phyloP scores from a whole-genome alignment of 116 monocot genomes.

The Zostera marina region DNA sequence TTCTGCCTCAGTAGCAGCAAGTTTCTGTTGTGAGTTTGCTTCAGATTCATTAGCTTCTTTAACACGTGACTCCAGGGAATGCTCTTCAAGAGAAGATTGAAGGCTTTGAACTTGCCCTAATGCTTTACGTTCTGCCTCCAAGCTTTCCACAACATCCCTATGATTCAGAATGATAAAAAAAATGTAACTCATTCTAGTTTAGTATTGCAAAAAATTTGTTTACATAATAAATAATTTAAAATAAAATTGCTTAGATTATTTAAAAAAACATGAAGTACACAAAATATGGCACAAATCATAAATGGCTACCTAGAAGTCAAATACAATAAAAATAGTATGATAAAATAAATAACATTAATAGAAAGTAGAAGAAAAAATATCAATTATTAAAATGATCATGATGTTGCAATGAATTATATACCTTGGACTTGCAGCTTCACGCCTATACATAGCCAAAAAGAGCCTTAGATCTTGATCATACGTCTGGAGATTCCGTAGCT shows the following conservation, averaged over 20 bases:
- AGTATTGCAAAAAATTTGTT: not conserved
- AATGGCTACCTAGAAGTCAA: no score
- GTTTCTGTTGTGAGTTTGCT: constrained; percentile 60
- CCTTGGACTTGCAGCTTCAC: constrained; percentile 74
- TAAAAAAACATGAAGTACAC: no score
- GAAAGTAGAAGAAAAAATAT: not conserved
- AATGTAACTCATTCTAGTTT: not conserved
- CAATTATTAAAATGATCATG: not conserved
- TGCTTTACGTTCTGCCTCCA: constrained; percentile 50
- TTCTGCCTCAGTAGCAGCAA: constrained; percentile 74
- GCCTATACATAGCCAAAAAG: constrained; percentile 72
- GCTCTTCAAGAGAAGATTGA: constrained; percentile 72
- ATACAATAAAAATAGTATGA: not conserved
- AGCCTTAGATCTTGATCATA: constrained; percentile 47
- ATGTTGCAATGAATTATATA: constrained; percentile 6
- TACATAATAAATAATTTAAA: not conserved
- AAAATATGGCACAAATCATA: no score
- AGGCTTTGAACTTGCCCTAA: constrained; percentile 75
- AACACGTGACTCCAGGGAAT: constrained; percentile 68
- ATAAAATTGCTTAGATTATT: no score
- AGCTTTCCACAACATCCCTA: constrained; percentile 59
- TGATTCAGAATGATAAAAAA: not conserved
- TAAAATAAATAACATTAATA: not conserved
- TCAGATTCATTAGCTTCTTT: constrained; percentile 90
- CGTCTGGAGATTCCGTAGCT: constrained; percentile 49